Percentiles rank a stretch among this genome's conserved stretches.
These are phyloP conservation scores for Ensete ventricosum DNA, from an alignment of 176 grass and related monocot species.

Conservation along the genomic window DNA sequence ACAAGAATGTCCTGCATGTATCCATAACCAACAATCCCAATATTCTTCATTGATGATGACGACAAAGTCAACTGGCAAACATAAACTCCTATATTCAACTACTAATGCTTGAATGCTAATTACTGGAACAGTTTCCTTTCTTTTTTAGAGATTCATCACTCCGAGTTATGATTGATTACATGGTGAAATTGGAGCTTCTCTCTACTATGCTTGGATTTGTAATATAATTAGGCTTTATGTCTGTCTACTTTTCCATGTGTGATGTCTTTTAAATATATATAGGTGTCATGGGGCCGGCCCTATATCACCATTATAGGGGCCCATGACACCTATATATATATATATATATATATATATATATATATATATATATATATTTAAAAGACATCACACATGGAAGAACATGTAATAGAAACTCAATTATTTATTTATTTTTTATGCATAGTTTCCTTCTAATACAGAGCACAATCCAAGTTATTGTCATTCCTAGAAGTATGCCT, in stretches of 20 bases:
- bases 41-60: neutral
- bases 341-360: neutral
- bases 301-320: neutral
- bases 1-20: conserved; percentile 42
- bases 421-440: neutral
- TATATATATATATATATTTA: neutral
- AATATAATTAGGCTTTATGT: neutral
- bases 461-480: neutral
- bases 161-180: neutral
- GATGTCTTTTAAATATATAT: neutral
- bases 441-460: neutral
- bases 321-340: neutral
- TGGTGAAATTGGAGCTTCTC: neutral
- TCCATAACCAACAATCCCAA: neutral
- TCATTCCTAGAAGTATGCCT: neutral
- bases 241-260: neutral
- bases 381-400: neutral
- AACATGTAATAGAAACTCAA: neutral
- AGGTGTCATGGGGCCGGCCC: too few species aligned
- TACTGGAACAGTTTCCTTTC: neutral
- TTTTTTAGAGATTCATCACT: neutral
- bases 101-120: too few species aligned
- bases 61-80: neutral
- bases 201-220: neutral
- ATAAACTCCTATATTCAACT: too few species aligned